Conservation (phyloP, 2,329 filamentous ascomycete species). For the Tricladium varicosporioides region DNA sequence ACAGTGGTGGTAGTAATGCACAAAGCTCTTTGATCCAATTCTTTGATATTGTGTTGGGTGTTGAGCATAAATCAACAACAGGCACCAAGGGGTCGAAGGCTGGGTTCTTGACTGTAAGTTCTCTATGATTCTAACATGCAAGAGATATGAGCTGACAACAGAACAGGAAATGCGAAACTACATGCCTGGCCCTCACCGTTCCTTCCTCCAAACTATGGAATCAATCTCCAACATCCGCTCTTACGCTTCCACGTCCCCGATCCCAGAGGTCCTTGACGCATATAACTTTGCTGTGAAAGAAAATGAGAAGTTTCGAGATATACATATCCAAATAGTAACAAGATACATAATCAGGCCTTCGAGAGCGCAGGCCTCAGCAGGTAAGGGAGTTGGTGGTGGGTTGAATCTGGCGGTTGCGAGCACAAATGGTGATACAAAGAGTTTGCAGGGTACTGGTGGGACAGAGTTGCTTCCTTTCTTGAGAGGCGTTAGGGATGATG, state of each 20-base stretch:
- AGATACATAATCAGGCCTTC: conserved; percentile 87
- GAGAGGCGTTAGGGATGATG: conserved; percentile 86
- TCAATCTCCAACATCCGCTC: conserved; percentile 71
- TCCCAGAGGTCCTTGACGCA: conserved; percentile 53
- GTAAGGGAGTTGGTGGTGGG: conserved; percentile 40
- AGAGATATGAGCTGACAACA: conserved; percentile 1
- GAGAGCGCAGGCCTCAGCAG: conserved; percentile 40
- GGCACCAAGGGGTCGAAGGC: conserved; percentile 22
- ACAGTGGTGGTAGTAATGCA: conserved; percentile 88
- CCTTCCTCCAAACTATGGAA: conserved; percentile 71
- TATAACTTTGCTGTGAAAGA: conserved; percentile 76
- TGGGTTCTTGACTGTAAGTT: conserved; percentile 24
- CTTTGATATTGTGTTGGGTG: conserved; percentile 81
- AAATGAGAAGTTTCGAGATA: conserved; percentile 73
- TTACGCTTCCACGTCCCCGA: conserved; percentile 49
- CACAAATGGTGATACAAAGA: conserved; percentile 28
- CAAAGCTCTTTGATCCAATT: conserved; percentile 93
- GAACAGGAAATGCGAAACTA: conserved; percentile 72
- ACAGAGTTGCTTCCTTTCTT: conserved; percentile 86
- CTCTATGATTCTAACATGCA: background rate
- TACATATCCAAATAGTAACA: conserved; percentile 86
- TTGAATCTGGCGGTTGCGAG: conserved; percentile 32
- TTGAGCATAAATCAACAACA: conserved; percentile 63
- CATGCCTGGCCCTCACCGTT: conserved; percentile 82
- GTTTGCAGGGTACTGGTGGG: conserved; percentile 78